Conservation (phyloP, 352 stramenopile species). For the Pythium brassicae region DNA sequence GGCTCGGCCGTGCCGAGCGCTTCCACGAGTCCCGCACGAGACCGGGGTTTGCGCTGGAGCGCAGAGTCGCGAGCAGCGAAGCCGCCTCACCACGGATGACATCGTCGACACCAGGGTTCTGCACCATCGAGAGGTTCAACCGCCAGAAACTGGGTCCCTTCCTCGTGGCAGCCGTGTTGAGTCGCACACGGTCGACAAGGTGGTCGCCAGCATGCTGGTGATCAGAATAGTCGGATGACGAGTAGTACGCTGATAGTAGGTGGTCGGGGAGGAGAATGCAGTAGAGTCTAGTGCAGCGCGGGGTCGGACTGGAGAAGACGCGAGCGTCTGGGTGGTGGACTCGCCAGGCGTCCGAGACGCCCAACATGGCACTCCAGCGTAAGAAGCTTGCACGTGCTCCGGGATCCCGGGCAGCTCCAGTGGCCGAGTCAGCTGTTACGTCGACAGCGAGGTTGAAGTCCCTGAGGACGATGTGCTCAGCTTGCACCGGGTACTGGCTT, state of each 20-base stretch:
- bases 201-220: conserved; percentile 8
- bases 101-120: conserved; percentile 1
- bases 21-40: conserved; percentile 15
- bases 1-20: background rate
- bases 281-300: conserved; percentile 12
- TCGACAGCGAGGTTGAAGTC: conserved; percentile 15
- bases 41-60: conserved; percentile 5
- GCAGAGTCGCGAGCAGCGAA: background rate
- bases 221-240: conserved; percentile 1
- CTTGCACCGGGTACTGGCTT: background rate
- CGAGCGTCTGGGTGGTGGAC: conserved; percentile 4
- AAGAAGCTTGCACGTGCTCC: background rate
- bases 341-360: conserved; percentile 18
- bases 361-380: conserved; percentile 12
- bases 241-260: background rate
- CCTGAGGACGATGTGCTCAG: conserved; percentile 14
- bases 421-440: conserved; percentile 3
- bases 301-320: conserved; percentile 3
- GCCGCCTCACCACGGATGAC: conserved; percentile 3
- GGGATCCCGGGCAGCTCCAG: background rate
- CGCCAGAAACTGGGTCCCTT: conserved; percentile 1
- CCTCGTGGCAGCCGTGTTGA: background rate
- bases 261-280: conserved; percentile 14
- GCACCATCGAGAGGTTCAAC: background rate
- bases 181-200: conserved; percentile 1